Evolutionary conservation across 306 rosid genomes (phyloP).

Genomic region (Castanopsis chinensis): DNA sequence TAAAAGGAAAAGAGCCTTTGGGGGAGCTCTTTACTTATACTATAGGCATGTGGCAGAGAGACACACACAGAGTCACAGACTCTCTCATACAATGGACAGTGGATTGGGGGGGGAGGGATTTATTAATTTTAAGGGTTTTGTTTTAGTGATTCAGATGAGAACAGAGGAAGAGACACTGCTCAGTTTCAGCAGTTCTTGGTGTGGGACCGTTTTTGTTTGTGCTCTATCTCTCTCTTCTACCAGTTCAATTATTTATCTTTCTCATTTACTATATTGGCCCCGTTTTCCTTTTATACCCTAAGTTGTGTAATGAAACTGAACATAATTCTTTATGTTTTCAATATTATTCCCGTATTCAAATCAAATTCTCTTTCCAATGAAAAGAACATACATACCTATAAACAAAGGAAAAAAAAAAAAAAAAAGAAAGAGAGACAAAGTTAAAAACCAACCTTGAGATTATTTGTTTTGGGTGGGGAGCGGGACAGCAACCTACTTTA

Average conservation of each 20-base stretch:
- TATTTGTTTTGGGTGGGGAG: background rate
- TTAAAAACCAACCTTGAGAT: too few relatives aligned
- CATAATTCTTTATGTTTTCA: background rate
- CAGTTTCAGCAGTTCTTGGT: slow-evolving; percentile 45
- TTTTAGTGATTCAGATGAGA: slow-evolving; percentile 35
- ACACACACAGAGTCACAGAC: slow-evolving; percentile 13
- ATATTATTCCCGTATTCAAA: background rate
- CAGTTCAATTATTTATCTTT: slow-evolving; percentile 43
- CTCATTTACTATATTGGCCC: slow-evolving; percentile 39
- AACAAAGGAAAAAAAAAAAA: background rate
- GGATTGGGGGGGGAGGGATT: background rate
- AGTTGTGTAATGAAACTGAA: too few relatives aligned
- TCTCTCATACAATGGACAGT: background rate
- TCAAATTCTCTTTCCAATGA: too few relatives aligned
- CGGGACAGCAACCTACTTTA: background rate
- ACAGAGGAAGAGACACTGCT: slow-evolving; percentile 69
- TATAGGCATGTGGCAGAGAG: slow-evolving; percentile 34
- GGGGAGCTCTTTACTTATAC: slow-evolving; percentile 37
- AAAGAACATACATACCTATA: too few relatives aligned
- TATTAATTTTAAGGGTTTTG: background rate
- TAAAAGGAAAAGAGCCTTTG: slow-evolving; percentile 43
- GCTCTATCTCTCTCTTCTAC: background rate
- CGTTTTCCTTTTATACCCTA: background rate
- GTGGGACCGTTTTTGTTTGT: slow-evolving; percentile 42
- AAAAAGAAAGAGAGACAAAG: background rate